phyloP scores from a whole-genome alignment of 148 eudicot species.

The Hydrangea macrophylla region DNA sequence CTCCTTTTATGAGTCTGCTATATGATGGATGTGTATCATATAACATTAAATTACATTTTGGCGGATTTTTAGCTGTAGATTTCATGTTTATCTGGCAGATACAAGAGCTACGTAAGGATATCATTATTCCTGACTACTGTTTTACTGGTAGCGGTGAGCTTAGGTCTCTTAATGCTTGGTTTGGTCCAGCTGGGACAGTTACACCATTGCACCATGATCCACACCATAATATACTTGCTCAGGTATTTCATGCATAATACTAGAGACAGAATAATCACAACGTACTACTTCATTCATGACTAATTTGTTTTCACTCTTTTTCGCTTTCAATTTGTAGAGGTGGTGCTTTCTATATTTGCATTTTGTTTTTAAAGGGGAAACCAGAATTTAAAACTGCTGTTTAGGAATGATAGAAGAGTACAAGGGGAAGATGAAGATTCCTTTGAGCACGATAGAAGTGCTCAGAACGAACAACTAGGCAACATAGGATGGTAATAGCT shows the following conservation, averaged over 20 bases:
- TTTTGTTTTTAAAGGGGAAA: too few relatives aligned
- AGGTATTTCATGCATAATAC: slow-evolving; percentile 43
- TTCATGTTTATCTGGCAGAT: slow-evolving; percentile 62
- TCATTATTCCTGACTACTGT: slow-evolving; percentile 87
- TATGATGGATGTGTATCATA: slow-evolving; percentile 16
- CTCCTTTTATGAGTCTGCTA: slow-evolving; percentile 18
- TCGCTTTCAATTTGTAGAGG: too few relatives aligned
- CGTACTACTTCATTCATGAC: neutral
- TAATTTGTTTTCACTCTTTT: neutral
- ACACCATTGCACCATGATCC: slow-evolving; percentile 98
- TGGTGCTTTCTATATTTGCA: too few relatives aligned
- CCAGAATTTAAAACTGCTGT: too few relatives aligned
- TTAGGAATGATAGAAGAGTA: too few relatives aligned
- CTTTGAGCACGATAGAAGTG: too few relatives aligned
- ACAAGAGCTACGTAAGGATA: slow-evolving; percentile 78
- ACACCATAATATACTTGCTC: slow-evolving; percentile 93
- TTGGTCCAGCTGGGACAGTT: slow-evolving; percentile 96
- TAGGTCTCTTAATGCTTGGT: slow-evolving; percentile 91
- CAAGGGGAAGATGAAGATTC: too few relatives aligned
- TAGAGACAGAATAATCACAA: neutral
- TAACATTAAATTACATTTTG: slow-evolving; percentile 2
- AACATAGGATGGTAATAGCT: too few relatives aligned
- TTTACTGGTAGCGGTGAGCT: slow-evolving; percentile 89
- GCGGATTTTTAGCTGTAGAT: slow-evolving; percentile 23
- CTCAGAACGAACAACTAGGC: too few relatives aligned